Evolutionary conservation across 306 rosid species (phyloP), one percentile per base, ranked within the genome.

Genomic region (Cucumis hystrix): DNA sequence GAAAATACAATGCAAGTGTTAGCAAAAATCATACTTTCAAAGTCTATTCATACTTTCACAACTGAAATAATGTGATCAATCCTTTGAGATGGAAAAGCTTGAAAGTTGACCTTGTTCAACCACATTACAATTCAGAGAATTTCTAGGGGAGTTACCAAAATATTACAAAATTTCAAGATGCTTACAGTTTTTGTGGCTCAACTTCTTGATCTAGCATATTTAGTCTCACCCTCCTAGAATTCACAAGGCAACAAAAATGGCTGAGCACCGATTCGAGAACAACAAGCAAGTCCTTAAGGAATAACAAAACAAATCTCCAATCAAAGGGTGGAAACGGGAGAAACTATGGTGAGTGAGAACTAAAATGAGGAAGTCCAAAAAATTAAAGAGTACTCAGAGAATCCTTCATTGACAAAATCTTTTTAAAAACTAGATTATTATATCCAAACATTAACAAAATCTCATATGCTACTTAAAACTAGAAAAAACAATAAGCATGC

Each of bases 81-180:
- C 69, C 69, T 33, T 12, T 30, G 69, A 63, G 69, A 33, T 8
- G 0, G 3, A 14, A 10, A 62, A 37, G 14, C 16, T 65, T 65
- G 28, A 65, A 18, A 18, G 7, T 37, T 18, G 49, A 65, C 28
- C 72, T 35, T 67, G 54, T 40, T n/a, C 6, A 67, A 43, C 47
- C 59, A 74, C 79, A 59, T 82, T 55, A 58, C 10, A 49, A 47
- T 78, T 80, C 18, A 55, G 45, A 78, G 68, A 43, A 72, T 45
- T 75, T 79, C 10, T 16, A 51, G 63, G 18, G 25, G 35, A 41
- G 16, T 33, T 62, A 68, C 28, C 63, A 17, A 37, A n/a, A 11
- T 41, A 43, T 41, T 67, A 21, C 1, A n/a, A 40, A n/a, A n/a
- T 41, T 69, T 71, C 23, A 28, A 47, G 30, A 72, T 28, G 25